Evolutionary conservation across 78 protist genomes (phyloP).

Genomic region (Kipferlia bialata): DNA sequence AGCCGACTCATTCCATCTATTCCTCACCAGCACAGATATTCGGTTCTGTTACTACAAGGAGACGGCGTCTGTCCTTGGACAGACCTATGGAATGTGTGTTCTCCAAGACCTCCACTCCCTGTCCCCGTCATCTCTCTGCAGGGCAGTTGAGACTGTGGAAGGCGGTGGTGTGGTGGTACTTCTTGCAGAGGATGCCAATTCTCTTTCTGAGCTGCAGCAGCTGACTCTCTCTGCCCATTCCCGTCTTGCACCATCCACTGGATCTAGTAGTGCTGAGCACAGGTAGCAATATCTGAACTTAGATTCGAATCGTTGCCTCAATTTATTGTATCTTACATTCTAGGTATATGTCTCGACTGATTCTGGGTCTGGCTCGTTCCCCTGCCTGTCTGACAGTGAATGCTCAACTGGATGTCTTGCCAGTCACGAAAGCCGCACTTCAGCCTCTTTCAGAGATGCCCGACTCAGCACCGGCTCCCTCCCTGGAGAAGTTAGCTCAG

Average conservation of each 20-base stretch:
- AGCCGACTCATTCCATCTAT: slow-evolving; percentile 76
- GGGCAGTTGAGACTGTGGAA: slow-evolving; percentile 92
- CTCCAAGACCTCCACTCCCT: slow-evolving; percentile 95
- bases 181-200: slow-evolving; percentile 63
- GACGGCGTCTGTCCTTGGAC: slow-evolving; percentile 87
- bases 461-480: slow-evolving; percentile 35
- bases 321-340: no score
- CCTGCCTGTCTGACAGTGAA: slow-evolving; percentile 44
- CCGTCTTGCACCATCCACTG: not conserved
- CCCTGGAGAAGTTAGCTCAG: slow-evolving; percentile 49
- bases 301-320: no score
- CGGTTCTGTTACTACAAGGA: slow-evolving; percentile 74
- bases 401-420: slow-evolving; percentile 22
- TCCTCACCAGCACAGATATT: slow-evolving; percentile 74
- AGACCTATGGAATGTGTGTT: slow-evolving; percentile 90
- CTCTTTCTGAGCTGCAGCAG: slow-evolving; percentile 65
- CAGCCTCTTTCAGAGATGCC: not conserved
- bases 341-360: no score
- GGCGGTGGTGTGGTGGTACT: slow-evolving; percentile 93
- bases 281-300: not conserved
- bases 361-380: not conserved
- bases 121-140: slow-evolving; percentile 92
- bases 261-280: not conserved
- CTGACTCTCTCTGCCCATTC: slow-evolving; percentile 31
- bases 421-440: not conserved